Base-by-base conservation (phyloP, 2,329 filamentous ascomycete species). In the Phyllosticta citrichinensis region DNA sequence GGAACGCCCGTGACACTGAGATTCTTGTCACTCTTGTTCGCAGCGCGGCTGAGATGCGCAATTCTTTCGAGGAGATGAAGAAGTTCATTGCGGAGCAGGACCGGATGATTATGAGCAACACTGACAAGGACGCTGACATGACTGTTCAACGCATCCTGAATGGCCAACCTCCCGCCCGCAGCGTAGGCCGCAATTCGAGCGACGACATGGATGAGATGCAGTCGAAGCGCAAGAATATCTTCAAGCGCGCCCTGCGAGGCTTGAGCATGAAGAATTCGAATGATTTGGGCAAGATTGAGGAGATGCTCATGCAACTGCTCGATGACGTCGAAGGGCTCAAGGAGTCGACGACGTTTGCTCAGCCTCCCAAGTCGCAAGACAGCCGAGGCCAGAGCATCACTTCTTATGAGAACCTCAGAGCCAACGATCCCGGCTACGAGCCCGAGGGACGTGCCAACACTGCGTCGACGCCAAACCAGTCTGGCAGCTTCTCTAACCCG, bases 11-110 rank as follows among this genome's bases (percentile, higher is more conserved):
- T 53, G 94, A 99, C 69, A 97, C 94, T 0, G 94, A 99, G 74
- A 97, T 99, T 60, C 80, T 99, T 19, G 90, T 97, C 55, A 93
- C 94, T 0, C 83, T 99, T 33, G 94, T 99, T 63, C 87, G 93
- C 63, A 92, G 91, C 60, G 93, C 94, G 3, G 87, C 94, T 12
- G 94, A 99, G 75, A 97, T 97, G 92, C 90, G 93, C 65, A 95
- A 89, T 67, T 95, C 91, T 0, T 96, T 97, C 70, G 90, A 96
- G 66, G 92, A 96, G 68, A 89, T 99, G 81, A 97, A 94, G 79
- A 88, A 87, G 65, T 87, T 96, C 69, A 88, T 99, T 63, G 87
- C 88, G 56, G 88, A 95, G 65, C 93, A 95, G 63, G 93, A 97
- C 69, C 89, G 90, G 62, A 83, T 91, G 69, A 88, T 97, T 69